Conservation (phyloP, 768 basidiomycete species). For the Clathrus columnatus region DNA sequence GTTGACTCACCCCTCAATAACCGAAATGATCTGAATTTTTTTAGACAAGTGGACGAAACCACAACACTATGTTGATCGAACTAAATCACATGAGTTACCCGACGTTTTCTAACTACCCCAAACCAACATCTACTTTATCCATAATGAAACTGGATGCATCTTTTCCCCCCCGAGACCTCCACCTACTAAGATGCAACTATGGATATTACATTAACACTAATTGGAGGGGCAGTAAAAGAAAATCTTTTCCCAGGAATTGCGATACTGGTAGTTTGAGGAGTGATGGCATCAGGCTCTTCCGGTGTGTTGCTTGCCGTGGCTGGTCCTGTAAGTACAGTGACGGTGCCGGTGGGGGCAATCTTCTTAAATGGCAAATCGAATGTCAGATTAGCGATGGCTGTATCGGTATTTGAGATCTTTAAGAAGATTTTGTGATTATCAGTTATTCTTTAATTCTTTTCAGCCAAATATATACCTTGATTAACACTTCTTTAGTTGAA, state of each 20-base stretch:
- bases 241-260: slow-evolving; percentile 39
- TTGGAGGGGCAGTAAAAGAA: slow-evolving; percentile 44
- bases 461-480: slow-evolving; percentile 37
- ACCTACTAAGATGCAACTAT: slow-evolving; percentile 13
- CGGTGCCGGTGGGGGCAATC: slow-evolving; percentile 36
- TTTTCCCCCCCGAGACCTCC: background rate
- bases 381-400: slow-evolving; percentile 31
- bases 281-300: slow-evolving; percentile 35
- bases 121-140: background rate
- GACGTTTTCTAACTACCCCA: slow-evolving; percentile 1
- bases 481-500: slow-evolving; percentile 35
- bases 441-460: background rate
- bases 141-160: background rate
- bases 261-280: slow-evolving; percentile 38
- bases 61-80: slow-evolving; percentile 2
- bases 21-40: background rate
- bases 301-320: slow-evolving; percentile 49
- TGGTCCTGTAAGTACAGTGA: slow-evolving; percentile 42
- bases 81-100: background rate
- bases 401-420: slow-evolving; percentile 48
- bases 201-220: slow-evolving; percentile 32
- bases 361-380: slow-evolving; percentile 47
- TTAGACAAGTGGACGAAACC: slow-evolving; percentile 33
- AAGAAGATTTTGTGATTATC: background rate
- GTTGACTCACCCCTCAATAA: slow-evolving; percentile 7